Conservation (phyloP, 2,329 filamentous ascomycete species). For the Aspergillus oerlinghausenensis region DNA sequence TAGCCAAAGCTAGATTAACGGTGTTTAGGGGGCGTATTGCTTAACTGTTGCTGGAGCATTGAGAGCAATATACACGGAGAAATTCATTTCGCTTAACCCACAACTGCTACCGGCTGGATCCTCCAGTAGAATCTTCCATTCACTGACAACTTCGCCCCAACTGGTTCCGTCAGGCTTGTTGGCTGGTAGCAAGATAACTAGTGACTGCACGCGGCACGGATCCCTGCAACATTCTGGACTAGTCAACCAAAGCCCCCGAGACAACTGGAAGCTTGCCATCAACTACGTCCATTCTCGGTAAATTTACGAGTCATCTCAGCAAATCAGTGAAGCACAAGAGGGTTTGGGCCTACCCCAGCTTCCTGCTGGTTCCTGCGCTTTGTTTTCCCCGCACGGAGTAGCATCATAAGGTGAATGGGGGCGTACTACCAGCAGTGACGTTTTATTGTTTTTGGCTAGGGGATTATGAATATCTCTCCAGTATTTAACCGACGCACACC, state of each 20-base stretch:
- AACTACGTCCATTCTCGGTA: constrained; percentile 18
- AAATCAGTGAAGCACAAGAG: constrained; percentile 14
- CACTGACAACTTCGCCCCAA: background rate
- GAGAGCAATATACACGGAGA: background rate
- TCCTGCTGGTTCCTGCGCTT: constrained; percentile 8
- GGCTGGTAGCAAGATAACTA: background rate
- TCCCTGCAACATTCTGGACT: background rate
- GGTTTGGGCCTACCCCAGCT: constrained; percentile 16
- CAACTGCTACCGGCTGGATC: background rate
- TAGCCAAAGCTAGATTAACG: background rate
- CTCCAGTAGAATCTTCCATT: background rate
- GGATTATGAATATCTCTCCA: constrained; percentile 15
- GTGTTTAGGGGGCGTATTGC: background rate
- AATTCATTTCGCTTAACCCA: background rate
- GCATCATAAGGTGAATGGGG: constrained; percentile 15
- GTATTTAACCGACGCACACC: constrained; percentile 8
- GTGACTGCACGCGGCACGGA: background rate
- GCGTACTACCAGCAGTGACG: background rate
- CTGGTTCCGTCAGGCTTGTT: background rate
- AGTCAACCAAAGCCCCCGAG: background rate
- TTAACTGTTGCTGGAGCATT: background rate
- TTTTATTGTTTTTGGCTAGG: constrained; percentile 8
- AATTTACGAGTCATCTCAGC: constrained; percentile 11
- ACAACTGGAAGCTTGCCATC: constrained; percentile 10
- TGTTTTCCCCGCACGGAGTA: constrained; percentile 11